Evolutionary conservation across 2,329 filamentous ascomycete genomes (phyloP), one percentile per base, ranked within the genome.

Genomic region (Microdochium nivale): DNA sequence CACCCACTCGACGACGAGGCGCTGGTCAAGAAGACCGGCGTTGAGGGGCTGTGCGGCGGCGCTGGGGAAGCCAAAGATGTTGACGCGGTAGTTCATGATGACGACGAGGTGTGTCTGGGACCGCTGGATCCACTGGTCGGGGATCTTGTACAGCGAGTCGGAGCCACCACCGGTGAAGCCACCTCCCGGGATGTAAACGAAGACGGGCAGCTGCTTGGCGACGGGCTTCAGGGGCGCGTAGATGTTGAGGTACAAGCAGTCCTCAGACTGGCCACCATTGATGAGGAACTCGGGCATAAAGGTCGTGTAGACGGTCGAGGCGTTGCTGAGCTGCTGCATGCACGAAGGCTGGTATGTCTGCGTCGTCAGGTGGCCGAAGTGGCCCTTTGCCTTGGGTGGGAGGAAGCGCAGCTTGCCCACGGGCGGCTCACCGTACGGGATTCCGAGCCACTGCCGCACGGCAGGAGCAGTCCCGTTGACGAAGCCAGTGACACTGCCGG

Each of bases 371-470:
- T 52, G 48, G 10, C 53, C 52, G 16, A 56, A 50, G 2, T 50
- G 46, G 16, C 32, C 47, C 25, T 55, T 54, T 3, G 7, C 35
- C 46, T 59, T 55, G n/a, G 60, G 55, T 5, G 59, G 58, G 13
- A 53, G 51, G 43, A 57, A 60, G 3, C 78, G 70, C 49, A 79
- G 66, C 52, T 71, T 60, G 1, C 71, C 74, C 19, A 74, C 65
- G 0, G 77, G 77, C 35, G 76, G 72, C 35, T 50, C 21, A 11
- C 33, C 49, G 33, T 44, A 50, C 3, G 49, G 35, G 25, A 50
- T 50, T 16, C 54, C 72, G 3, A 75, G 60, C 54, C 74, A 77
- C 23, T 54, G 50, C 9, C 51, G 52, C 16, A 56, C 55, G 35
- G 53, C 44, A 3, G 55, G 50, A 14, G 51, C 46, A 8, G 47